Evolutionary conservation across 768 basidiomycete genomes (phyloP).

Genomic region (Xerocomellus intermedius): DNA sequence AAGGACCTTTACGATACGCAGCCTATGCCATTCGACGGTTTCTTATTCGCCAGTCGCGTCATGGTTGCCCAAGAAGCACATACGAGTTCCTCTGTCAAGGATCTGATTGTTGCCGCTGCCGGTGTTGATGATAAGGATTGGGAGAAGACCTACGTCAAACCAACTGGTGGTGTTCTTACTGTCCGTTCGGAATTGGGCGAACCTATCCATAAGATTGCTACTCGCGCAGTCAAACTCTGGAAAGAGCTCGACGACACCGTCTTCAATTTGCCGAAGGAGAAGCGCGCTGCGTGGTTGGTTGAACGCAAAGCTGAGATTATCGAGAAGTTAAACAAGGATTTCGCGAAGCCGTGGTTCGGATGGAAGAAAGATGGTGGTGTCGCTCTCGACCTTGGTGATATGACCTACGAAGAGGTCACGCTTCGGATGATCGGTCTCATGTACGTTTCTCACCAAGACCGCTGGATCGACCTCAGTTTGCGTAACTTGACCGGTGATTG

Average conservation of each 20-base stretch:
- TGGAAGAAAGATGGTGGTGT: slow-evolving; percentile 90
- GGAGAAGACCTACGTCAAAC: slow-evolving; percentile 93
- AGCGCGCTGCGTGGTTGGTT: slow-evolving; percentile 82
- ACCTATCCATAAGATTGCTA: slow-evolving; percentile 99
- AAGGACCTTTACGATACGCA: slow-evolving; percentile 75
- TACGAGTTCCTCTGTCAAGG: slow-evolving; percentile 91
- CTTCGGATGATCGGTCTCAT: slow-evolving; percentile 90
- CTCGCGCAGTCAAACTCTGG: slow-evolving; percentile 95
- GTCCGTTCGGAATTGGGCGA: slow-evolving; percentile 98
- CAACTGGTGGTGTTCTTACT: slow-evolving; percentile 94
- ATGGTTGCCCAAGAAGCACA: slow-evolving; percentile 99
- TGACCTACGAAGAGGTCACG: slow-evolving; percentile 98
- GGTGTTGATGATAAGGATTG: slow-evolving; percentile 88
- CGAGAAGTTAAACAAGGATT: slow-evolving; percentile 89
- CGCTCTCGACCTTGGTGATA: slow-evolving; percentile 85
- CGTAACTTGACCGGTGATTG: slow-evolving; percentile 96
- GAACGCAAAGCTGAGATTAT: slow-evolving; percentile 90
- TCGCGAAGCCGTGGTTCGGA: slow-evolving; percentile 96
- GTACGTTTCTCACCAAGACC: slow-evolving; percentile 87
- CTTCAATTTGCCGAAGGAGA: slow-evolving; percentile 95
- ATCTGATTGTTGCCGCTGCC: slow-evolving; percentile 91
- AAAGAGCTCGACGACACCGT: slow-evolving; percentile 97
- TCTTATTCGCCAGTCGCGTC: slow-evolving; percentile 93
- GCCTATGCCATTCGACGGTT: slow-evolving; percentile 98
- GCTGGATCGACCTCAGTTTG: slow-evolving; percentile 91